Evolutionary conservation across 495 filamentous ascomycete genomes (phyloP), one percentile per base, ranked within the genome.

Genomic region (Talaromyces liani): DNA sequence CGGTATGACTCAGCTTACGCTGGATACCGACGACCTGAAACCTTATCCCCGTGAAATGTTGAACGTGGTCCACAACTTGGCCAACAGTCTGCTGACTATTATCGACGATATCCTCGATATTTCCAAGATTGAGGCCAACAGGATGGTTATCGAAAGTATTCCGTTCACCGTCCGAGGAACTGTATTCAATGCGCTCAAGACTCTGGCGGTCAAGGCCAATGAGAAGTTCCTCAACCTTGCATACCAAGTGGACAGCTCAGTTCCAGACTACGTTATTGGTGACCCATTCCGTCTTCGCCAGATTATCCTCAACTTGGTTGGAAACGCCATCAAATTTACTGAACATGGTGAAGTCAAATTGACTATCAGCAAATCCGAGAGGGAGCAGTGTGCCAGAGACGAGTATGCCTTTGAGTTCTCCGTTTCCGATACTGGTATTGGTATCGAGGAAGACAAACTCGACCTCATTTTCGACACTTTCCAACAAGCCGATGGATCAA

Each of bases 31-130:
- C 69, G 81, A 84, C 45, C 79, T 99, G 47, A 96, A 92, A 41
- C 88, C 90, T 62, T 94, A 97, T 66, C 96, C 97, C 63, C 88
- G 94, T 63, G 94, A 99, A 76, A 98, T 98, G 94, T 76, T 99
- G 75, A 98, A 96, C 68, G 97, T 97, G 68, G 94, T 99, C 65
- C 94, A 98, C 74, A 96, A 96, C 67, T 83, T 99, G 56, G 94
- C 93, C 54, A 97, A 97, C 77, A 97, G 95, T 79, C 78, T 99
- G 65, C 76, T 99, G 70, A 99, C 95, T 20, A 98, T 99, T 68
- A 98, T 99, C 71, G 94, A 99, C 72, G 94, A 99, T 74, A 98
- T 99, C 68, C 82, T 99, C 65, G 94, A 99, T 84, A 90, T 99
- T 65, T 96, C 92, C 6, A 99, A 99, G 87, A 99, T 99, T 66